Evolutionary conservation across 345 rosid species (phyloP), one percentile per base, ranked within the genome.

Genomic region (Triadica sebifera): DNA sequence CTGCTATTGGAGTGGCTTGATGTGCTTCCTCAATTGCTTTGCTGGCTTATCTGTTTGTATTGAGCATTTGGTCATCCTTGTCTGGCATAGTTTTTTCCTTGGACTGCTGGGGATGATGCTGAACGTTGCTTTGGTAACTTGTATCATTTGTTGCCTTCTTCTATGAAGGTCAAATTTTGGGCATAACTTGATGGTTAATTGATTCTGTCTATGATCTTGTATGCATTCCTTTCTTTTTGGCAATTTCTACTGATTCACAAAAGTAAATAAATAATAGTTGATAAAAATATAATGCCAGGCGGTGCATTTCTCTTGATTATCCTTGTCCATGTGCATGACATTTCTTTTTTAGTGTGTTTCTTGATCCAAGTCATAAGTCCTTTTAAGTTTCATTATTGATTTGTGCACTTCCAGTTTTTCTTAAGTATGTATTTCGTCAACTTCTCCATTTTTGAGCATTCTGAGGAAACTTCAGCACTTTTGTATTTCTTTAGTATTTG

Each of bases 391-490:
- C 58, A 22, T 12, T 20, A 25, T 19, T n/a, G 51, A 41, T 37
- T 10, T 16, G 24, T 67, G 9, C 47, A 5, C 8, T 43, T 43
- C 1, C 9, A 43, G 8, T 41, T 41, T 41, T 43, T 6, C 9
- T 43, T 34, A 15, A 62, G 5, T 19, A 22, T 8, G 61, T 6
- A 20, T 57, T 20, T 61, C 29, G 17, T 29, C 12, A n/a, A 19
- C 51, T 24, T 70, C 39, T 70, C 16, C 64, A 20, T 61, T 55
- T 70, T 19, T 70, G 39, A 59, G 25, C n/a, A 60, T 59, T 60
- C 10, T 11, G 52, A 47, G 10, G 24, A 20, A n/a, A 16, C 4
- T 43, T 65, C 20, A 3, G 16, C 25, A 25, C 12, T 46, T 66
- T 58, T 46, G n/a, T 67, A 22, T 29, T n/a, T 24, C 50, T 64